Evolutionary conservation across 2,329 filamentous ascomycete species (phyloP).

Genomic region (Apiospora aurea): DNA sequence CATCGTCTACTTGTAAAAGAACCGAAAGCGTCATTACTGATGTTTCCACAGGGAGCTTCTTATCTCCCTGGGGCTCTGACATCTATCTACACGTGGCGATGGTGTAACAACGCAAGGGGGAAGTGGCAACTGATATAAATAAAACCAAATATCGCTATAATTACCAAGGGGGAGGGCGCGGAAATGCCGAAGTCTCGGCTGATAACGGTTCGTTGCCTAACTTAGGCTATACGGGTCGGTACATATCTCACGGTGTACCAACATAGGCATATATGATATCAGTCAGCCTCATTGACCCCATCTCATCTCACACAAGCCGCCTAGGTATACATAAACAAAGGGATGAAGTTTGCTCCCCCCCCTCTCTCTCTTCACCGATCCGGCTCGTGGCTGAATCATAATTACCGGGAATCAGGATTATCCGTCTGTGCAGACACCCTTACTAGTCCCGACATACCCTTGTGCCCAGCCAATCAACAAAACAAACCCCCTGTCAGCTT

Average conservation of each 20-base stretch:
- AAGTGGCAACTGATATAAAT: not conserved
- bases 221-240: not conserved
- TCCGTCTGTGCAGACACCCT: not conserved
- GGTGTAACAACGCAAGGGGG: not conserved
- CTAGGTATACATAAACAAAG: not conserved
- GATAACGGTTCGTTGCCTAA: not conserved
- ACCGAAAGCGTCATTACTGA: not conserved
- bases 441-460: not conserved
- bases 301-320: not conserved
- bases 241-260: not conserved
- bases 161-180: not conserved
- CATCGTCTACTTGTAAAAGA: no score
- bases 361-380: not conserved
- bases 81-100: not conserved
- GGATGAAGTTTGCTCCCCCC: not conserved
- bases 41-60: no score
- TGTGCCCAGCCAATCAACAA: not conserved
- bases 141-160: not conserved
- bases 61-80: not conserved
- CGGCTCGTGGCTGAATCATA: not conserved
- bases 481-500: not conserved
- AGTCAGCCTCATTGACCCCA: not conserved
- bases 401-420: not conserved
- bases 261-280: not conserved
- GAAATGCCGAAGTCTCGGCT: conserved; percentile 6